A percentile compares a stretch with the other conserved stretches of the same genome.
Conservation (phyloP, 495 filamentous ascomycete species). For the Jackrogersella minutella region DNA sequence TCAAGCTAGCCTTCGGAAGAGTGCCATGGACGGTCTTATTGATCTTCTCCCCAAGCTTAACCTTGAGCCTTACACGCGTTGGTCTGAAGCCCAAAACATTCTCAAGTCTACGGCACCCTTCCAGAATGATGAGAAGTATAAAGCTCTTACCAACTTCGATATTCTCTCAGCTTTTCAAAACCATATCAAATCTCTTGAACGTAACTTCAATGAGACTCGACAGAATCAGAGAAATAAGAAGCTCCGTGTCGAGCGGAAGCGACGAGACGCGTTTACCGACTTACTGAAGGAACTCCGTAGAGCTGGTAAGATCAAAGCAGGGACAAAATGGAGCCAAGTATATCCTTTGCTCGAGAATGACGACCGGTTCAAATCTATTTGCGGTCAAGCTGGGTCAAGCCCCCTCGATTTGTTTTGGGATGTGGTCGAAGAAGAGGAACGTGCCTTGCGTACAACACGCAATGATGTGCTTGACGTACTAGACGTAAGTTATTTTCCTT, state of each 20-base stretch:
- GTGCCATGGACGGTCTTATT: constrained; percentile 85
- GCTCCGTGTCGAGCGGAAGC: constrained; percentile 81
- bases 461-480: constrained; percentile 91
- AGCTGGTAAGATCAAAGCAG: constrained; percentile 86
- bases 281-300: constrained; percentile 76
- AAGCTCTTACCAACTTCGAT: constrained; percentile 84
- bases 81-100: constrained; percentile 86
- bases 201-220: constrained; percentile 84
- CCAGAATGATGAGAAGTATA: constrained; percentile 87
- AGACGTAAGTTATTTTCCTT: constrained; percentile 68
- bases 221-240: constrained; percentile 86
- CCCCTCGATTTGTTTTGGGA: constrained; percentile 99
- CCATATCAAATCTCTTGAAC: constrained; percentile 91
- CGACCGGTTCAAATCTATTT: constrained; percentile 81
- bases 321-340: constrained; percentile 87
- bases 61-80: constrained; percentile 92
- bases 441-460: constrained; percentile 76
- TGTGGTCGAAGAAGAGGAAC: constrained; percentile 91
- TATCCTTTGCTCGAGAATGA: constrained; percentile 81
- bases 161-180: constrained; percentile 92
- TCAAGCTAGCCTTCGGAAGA: constrained; percentile 74
- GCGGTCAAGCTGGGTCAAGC: constrained; percentile 86
- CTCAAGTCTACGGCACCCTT: constrained; percentile 83
- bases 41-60: constrained; percentile 82
- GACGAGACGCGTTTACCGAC: constrained; percentile 78